Conservation (phyloP, 2,329 filamentous ascomycete species). For the Orbilia oligospora region DNA sequence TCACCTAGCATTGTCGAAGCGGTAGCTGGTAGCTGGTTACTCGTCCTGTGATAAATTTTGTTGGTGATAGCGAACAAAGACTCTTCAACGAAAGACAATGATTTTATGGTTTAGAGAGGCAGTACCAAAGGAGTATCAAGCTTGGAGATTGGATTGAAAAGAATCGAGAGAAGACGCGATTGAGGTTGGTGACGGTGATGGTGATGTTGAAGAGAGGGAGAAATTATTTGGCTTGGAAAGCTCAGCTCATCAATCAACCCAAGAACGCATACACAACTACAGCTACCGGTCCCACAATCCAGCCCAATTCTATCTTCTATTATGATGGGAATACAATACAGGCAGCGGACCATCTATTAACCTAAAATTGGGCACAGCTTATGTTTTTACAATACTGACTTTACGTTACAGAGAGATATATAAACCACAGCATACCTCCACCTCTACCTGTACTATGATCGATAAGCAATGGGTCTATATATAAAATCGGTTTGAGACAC, state of each 20-base stretch:
- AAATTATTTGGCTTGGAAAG: background rate
- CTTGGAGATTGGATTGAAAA: background rate
- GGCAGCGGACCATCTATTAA: too few species aligned
- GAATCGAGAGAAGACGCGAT: background rate
- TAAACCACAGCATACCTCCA: too few species aligned
- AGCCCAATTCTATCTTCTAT: too few species aligned
- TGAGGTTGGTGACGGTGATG: background rate
- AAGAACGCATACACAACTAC: background rate
- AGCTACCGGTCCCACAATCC: too few species aligned
- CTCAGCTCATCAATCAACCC: background rate
- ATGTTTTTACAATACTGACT: too few species aligned
- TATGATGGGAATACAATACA: too few species aligned
- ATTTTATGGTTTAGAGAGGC: background rate
- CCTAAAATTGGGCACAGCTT: too few species aligned
- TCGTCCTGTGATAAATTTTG: too few species aligned
- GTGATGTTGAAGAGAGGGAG: background rate
- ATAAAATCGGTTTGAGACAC: too few species aligned
- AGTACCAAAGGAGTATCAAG: background rate
- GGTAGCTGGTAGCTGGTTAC: background rate
- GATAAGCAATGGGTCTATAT: too few species aligned
- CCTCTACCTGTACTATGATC: too few species aligned
- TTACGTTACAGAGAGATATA: too few species aligned
- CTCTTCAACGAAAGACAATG: background rate
- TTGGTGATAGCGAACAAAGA: background rate
- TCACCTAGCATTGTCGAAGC: background rate